Base-by-base conservation (phyloP, 1,284 basidiomycete genomes). In the Mycena citricolor region DNA sequence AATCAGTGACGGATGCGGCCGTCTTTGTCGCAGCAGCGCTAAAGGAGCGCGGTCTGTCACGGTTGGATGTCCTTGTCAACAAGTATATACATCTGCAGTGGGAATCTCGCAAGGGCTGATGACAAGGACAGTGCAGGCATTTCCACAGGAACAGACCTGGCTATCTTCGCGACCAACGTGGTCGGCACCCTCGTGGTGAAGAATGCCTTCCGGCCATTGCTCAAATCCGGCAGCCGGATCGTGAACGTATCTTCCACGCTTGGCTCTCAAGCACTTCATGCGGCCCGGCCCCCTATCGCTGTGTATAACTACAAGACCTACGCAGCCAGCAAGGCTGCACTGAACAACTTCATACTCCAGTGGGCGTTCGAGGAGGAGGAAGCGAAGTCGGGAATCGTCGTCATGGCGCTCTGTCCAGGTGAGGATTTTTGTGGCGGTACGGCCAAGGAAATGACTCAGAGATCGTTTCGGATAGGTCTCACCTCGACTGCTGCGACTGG, bases 381-480 rank as follows among this genome's bases (percentile, higher is more conserved):
- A 17, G 32, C 21, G 17, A 19, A 19, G 8, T 12, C n/a, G 13
- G 38, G 38, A 29, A 21, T 39, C 12, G n/a, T 25, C 13, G 38
- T 39, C 11, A n/a, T 39, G 12, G 29, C 38, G 8, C 20, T 39
- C 10, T 29, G 28, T 19, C 38, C 38, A 19, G 38, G 38, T 39
- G 16, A 6, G 28, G 8, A 17, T n/a, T n/a, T n/a, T n/a, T 22
- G 23, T 11, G n/a, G 20, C n/a, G 5, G 7, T 8, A 19, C 17
- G 13, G 6, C 16, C 6, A 11, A 19, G 8, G 12, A 14, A 19
- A 26, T 13, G 28, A 19, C 10, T 21, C n/a, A 19, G 17, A 30
- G 26, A 39, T 7, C 8, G 28, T 5, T 30, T 8, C 16, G 20
- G 14, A 8, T 19, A 38, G 36, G 36, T 8, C 20, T 26, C 21